Base-by-base conservation (phyloP, 768 basidiomycete genomes). In the Amanita pseudoporphyria region DNA sequence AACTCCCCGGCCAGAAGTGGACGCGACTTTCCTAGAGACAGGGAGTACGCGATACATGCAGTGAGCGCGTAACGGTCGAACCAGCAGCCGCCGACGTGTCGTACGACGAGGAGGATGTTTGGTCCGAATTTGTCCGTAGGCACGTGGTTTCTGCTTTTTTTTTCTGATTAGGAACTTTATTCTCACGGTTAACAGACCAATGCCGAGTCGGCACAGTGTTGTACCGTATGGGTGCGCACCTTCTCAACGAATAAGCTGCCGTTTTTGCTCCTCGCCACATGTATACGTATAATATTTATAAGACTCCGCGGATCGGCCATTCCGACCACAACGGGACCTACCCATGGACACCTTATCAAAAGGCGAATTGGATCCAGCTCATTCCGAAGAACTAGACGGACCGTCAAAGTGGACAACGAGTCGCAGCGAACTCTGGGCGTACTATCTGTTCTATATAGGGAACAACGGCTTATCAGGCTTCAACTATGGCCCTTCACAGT, bases 401-500 rank as follows among this genome's bases (percentile, higher is more conserved):
- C 19, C 31, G 38, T 40, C 49, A 2, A 49, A 54, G 41, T 65
- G 59, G 57, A 70, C 67, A 5, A 81, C 79, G 1, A 71, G 70
- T 13, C 71, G 70, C 13, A 55, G 56, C 6, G 79, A 81, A 54
- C 70, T 81, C 18, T 80, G 75, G 77, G 66, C 77, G 1, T 80
- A 78, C 60, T 82, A 81, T 61, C 56, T 79, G 22, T 82, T 78
- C 53, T 82, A 78, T 47, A 58, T 80, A 32, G 83, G 82, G 28
- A 85, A 84, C 52, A 84, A 77, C 45, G 83, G 83, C 6, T 64
- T 84, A 24, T 75, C 80, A 1, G 82, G 79, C 6, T 80, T 82
- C 70, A 83, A 82, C 56, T 82, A 81, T 60, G 83, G 81, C 4
- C 84, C 83, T 0, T 82, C 81, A 7, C 82, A 84, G 56, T 85